Evolutionary conservation across 768 basidiomycete genomes (phyloP).

Genomic region (Suillus sp.): DNA sequence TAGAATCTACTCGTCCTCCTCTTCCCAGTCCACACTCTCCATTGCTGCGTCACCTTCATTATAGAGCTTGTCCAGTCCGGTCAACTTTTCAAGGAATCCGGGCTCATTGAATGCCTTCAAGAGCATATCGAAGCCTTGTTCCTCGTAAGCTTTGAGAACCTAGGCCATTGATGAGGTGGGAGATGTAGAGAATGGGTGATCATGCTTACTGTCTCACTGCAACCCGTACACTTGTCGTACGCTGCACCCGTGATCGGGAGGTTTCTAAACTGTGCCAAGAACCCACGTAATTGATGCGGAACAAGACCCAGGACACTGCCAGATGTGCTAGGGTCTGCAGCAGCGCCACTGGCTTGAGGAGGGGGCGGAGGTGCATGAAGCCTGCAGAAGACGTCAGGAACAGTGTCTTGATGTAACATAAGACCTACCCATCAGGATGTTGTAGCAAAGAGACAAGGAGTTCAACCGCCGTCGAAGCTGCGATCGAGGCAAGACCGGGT

Average conservation of each 20-base stretch:
- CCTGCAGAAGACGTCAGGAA: constrained; percentile 36
- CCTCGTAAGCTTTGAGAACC: constrained; percentile 83
- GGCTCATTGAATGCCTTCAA: constrained; percentile 81
- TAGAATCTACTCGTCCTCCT: constrained; percentile 40
- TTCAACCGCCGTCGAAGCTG: constrained; percentile 90
- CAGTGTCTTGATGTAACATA: not conserved
- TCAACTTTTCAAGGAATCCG: constrained; percentile 71
- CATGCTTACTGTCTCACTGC: constrained; percentile 69
- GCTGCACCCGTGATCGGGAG: constrained; percentile 85
- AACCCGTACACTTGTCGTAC: constrained; percentile 88
- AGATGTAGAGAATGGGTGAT: not conserved
- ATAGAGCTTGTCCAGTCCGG: constrained; percentile 78
- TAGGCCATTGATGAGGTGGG: constrained; percentile 28
- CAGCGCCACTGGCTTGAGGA: constrained; percentile 35
- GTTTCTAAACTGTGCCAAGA: constrained; percentile 83
- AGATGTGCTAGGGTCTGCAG: constrained; percentile 29
- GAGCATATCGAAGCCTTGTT: constrained; percentile 79
- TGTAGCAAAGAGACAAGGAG: constrained; percentile 86
- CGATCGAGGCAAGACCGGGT: constrained; percentile 92
- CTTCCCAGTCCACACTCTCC: constrained; percentile 78
- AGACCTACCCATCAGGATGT: constrained; percentile 79
- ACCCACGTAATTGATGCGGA: constrained; percentile 93
- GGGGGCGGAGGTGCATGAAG: constrained; percentile 73
- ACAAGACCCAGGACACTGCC: constrained; percentile 79
- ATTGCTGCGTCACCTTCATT: constrained; percentile 72